These are phyloP conservation scores for Pythium coloratum DNA, from an alignment of 352 stramenopile species.

Conservation along the genomic window DNA sequence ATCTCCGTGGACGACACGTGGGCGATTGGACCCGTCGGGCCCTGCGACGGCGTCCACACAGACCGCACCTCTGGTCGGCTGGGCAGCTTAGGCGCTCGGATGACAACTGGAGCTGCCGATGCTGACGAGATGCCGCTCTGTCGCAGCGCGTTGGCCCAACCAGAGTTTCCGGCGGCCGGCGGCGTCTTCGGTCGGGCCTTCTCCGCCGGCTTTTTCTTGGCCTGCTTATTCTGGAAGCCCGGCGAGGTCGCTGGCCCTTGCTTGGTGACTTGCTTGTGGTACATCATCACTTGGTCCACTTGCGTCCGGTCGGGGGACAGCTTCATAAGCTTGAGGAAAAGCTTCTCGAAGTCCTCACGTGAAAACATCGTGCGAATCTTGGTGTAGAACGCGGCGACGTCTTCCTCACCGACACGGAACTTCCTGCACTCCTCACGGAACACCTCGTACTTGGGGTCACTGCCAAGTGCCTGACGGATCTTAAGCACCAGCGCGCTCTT, in stretches of 20 bases:
- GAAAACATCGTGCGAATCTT: constrained; percentile 71
- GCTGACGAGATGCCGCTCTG: constrained; percentile 51
- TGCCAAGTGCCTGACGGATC: constrained; percentile 75
- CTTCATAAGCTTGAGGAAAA: constrained; percentile 81
- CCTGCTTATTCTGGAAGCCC: constrained; percentile 53
- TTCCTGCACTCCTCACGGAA: constrained; percentile 78
- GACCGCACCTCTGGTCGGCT: constrained; percentile 20
- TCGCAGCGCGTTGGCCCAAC: constrained; percentile 73
- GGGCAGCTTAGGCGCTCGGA: constrained; percentile 23
- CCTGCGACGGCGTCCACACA: constrained; percentile 23
- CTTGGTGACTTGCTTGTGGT: constrained; percentile 58
- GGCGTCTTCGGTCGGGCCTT: constrained; percentile 41
- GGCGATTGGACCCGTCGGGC: constrained; percentile 9
- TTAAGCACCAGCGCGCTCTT: constrained; percentile 79
- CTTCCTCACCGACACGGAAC: constrained; percentile 55
- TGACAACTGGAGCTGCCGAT: constrained; percentile 16
- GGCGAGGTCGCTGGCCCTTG: constrained; percentile 28
- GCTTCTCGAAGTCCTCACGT: constrained; percentile 56
- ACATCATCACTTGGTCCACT: constrained; percentile 58
- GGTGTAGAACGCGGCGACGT: constrained; percentile 72
- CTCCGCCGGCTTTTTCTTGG: constrained; percentile 28
- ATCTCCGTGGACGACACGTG: constrained; percentile 27
- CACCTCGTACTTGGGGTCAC: constrained; percentile 80
- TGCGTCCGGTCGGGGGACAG: constrained; percentile 66
- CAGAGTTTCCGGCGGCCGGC: constrained; percentile 38